Evolutionary conservation across 768 basidiomycete species (phyloP).

Genomic region (Russula ochroleuca): DNA sequence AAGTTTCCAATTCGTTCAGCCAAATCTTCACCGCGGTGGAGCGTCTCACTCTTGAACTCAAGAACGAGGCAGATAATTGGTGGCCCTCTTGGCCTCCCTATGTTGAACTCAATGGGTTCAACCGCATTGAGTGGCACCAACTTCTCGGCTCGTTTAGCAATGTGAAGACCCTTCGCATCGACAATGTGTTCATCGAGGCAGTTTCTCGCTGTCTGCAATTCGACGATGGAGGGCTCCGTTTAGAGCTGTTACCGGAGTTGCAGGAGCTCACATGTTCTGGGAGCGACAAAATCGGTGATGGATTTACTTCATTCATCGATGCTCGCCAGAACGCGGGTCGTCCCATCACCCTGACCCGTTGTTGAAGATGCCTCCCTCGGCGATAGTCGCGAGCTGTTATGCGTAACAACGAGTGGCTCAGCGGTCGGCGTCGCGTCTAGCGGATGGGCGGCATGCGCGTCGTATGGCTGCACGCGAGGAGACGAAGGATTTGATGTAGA

Average conservation of each 20-base stretch:
- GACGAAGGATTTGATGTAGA: constrained; percentile 25
- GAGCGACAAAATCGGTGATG: no score
- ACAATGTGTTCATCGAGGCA: not conserved
- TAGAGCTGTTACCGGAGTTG: no score
- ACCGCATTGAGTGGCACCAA: not conserved
- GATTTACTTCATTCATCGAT: no score
- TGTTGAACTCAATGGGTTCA: not conserved
- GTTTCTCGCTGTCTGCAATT: no score
- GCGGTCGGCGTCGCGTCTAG: constrained; percentile 5
- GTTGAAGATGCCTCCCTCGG: no score
- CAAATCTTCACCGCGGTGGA: not conserved
- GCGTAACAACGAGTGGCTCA: not conserved
- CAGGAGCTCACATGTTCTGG: no score
- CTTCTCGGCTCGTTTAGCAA: not conserved
- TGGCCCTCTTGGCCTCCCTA: no score
- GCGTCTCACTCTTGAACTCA: not conserved
- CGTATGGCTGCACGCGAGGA: constrained; percentile 20
- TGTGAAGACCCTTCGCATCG: not conserved
- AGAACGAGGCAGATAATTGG: not conserved
- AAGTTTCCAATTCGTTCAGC: not conserved
- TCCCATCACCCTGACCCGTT: no score
- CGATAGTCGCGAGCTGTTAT: no score
- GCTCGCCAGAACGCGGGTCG: no score
- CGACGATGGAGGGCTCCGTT: no score
- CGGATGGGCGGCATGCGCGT: constrained; percentile 7